Percentiles rank a stretch among this genome's conserved stretches.
Evolutionary conservation across 345 rosid species (phyloP).

Genomic region (Aquilaria yunnanensis): DNA sequence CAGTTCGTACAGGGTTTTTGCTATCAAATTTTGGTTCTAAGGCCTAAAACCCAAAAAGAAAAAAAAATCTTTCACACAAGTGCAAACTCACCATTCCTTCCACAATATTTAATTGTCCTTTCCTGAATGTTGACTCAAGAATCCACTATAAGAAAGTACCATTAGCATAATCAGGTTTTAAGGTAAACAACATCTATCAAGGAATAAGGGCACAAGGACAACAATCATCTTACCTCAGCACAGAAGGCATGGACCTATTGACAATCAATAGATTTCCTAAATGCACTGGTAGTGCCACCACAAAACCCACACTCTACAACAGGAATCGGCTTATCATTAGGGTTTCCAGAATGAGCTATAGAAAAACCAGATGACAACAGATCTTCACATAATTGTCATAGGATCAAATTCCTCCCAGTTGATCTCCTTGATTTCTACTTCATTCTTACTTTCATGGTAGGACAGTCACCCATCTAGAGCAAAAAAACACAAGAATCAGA

Average conservation of each 20-base stretch:
- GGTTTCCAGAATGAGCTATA: conserved; percentile 45
- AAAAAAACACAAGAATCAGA: too few species aligned
- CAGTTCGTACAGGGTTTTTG: too few species aligned
- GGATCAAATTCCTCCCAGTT: too few species aligned
- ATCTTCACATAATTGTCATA: conserved; percentile 62
- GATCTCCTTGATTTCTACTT: too few species aligned
- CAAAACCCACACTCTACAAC: conserved; percentile 73
- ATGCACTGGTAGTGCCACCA: conserved; percentile 88
- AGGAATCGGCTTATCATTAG: conserved; percentile 63
- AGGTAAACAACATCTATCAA: background rate
- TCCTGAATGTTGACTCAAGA: conserved; percentile 76
- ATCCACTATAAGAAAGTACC: conserved; percentile 58
- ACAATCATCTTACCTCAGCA: conserved; percentile 64
- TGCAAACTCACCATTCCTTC: conserved; percentile 77
- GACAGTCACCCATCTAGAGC: too few species aligned
- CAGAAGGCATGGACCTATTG: conserved; percentile 97
- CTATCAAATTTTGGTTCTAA: too few species aligned
- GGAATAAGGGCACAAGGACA: background rate
- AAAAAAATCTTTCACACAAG: conserved; percentile 1
- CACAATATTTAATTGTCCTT: conserved; percentile 91
- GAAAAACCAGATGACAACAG: conserved; percentile 41
- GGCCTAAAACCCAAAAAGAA: background rate
- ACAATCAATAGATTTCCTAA: conserved; percentile 68
- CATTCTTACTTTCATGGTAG: too few species aligned
- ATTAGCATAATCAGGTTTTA: conserved; percentile 7